phyloP scores from a whole-genome alignment of 352 stramenopile species.

The Pythium guiyangense region DNA sequence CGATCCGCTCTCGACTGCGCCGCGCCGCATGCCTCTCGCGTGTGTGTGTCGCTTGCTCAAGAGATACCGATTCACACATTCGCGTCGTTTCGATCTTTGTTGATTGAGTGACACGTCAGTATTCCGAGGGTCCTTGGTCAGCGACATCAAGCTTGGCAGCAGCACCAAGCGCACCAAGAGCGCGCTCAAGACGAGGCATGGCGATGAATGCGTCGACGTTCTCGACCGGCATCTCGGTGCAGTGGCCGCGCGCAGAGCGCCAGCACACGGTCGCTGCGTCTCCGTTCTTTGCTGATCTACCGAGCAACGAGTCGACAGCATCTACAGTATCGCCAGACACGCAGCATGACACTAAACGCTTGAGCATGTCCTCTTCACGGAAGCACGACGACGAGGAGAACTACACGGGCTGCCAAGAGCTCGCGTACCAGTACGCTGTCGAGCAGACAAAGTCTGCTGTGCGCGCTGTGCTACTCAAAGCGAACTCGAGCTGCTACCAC shows the following conservation, averaged over 20 bases:
- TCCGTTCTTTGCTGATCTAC: slow-evolving; percentile 3
- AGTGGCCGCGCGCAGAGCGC: slow-evolving; percentile 22
- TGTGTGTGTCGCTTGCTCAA: too few relatives aligned
- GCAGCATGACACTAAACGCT: neutral
- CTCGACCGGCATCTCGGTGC: slow-evolving; percentile 51
- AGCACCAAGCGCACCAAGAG: too few relatives aligned
- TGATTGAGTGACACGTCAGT: slow-evolving; percentile 11
- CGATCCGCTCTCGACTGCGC: neutral
- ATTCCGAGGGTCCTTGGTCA: too few relatives aligned
- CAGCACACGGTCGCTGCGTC: neutral
- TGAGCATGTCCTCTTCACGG: too few relatives aligned
- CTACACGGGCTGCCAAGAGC: slow-evolving; percentile 50
- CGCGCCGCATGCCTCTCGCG: slow-evolving; percentile 8
- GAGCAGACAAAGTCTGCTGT: slow-evolving; percentile 49
- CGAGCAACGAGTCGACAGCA: neutral
- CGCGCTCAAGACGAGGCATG: too few relatives aligned
- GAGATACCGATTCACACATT: neutral
- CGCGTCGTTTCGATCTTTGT: neutral
- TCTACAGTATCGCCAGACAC: too few relatives aligned
- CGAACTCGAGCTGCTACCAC: slow-evolving; percentile 66
- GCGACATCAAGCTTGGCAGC: too few relatives aligned
- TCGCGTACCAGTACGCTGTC: slow-evolving; percentile 60
- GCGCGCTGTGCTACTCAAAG: slow-evolving; percentile 53
- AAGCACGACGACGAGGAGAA: slow-evolving; percentile 23
- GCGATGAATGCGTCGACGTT: slow-evolving; percentile 42